Conservation (phyloP, 495 filamentous ascomycete species). For the Daldinia caldariorum region DNA sequence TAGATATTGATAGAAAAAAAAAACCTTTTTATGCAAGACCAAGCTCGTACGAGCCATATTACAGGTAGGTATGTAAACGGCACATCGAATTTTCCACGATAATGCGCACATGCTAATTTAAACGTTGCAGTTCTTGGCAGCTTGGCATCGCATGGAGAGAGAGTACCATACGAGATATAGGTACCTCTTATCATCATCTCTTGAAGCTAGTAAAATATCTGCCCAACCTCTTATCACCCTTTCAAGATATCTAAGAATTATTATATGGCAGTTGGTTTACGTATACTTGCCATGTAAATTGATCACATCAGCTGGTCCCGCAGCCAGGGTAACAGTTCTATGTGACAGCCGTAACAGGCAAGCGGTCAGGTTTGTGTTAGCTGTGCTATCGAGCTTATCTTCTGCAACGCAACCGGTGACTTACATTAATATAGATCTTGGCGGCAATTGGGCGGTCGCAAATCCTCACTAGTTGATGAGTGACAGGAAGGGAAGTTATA, state of each 20-base stretch:
- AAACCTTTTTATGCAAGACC: too few relatives aligned
- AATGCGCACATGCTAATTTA: neutral
- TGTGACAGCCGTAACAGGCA: conserved; percentile 33
- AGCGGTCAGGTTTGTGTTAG: conserved; percentile 21
- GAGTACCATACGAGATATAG: neutral
- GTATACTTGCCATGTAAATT: neutral
- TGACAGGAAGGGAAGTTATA: conserved; percentile 36
- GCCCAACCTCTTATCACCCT: neutral
- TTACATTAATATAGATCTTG: conserved; percentile 26
- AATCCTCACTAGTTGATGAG: conserved; percentile 1
- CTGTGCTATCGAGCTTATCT: conserved; percentile 32
- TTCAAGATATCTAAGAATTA: neutral
- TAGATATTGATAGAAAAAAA: too few relatives aligned
- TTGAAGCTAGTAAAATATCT: neutral
- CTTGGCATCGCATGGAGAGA: conserved; percentile 4
- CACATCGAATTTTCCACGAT: too few relatives aligned
- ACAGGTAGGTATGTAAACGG: too few relatives aligned
- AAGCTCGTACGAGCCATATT: too few relatives aligned
- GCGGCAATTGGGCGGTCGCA: conserved; percentile 27
- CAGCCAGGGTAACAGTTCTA: conserved; percentile 24
- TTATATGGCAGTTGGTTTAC: neutral
- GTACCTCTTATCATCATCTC: neutral
- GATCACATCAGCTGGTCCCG: conserved; percentile 19
- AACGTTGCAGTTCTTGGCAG: conserved; percentile 14
- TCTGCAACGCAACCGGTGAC: conserved; percentile 27